Percentiles rank a stretch among this genome's conserved stretches.
Evolutionary conservation across 129 eudicot species (phyloP).

Genomic region (Artemisia annua): DNA sequence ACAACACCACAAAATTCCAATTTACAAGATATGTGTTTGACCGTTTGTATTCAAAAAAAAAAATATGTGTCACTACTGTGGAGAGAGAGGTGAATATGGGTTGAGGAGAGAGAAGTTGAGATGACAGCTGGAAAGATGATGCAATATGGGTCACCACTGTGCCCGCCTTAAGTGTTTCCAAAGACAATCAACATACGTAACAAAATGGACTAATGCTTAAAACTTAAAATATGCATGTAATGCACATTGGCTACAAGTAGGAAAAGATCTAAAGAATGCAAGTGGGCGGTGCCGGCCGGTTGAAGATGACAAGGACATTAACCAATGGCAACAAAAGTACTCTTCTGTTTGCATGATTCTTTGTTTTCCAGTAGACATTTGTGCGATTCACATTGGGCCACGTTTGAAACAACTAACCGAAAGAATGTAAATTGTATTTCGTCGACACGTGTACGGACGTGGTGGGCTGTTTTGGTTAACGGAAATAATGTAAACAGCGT

Average conservation of each 20-base stretch:
- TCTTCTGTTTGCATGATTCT: constrained; percentile 3
- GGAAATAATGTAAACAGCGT: background rate
- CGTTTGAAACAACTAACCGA: background rate
- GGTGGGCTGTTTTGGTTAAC: background rate
- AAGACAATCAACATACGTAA: too few species aligned
- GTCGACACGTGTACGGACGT: constrained; percentile 12
- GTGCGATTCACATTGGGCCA: constrained; percentile 23
- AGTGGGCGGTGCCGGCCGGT: constrained; percentile 45
- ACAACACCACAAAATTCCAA: too few species aligned
- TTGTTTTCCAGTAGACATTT: constrained; percentile 12
- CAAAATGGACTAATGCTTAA: too few species aligned
- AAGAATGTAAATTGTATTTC: background rate
- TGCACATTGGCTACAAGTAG: background rate
- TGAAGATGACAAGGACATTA: constrained; percentile 29
- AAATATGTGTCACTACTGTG: too few species aligned
- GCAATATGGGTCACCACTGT: too few species aligned
- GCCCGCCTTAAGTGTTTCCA: too few species aligned
- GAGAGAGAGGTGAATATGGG: too few species aligned
- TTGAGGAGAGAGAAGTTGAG: too few species aligned
- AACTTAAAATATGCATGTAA: background rate
- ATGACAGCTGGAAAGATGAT: too few species aligned
- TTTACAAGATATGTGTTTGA: too few species aligned
- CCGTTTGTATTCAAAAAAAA: too few species aligned
- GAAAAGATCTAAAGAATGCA: background rate
- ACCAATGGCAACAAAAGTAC: constrained; percentile 8